phyloP scores from a whole-genome alignment of 1,139 yeast genomes.

The Scheffersomyces illinoinensis region DNA sequence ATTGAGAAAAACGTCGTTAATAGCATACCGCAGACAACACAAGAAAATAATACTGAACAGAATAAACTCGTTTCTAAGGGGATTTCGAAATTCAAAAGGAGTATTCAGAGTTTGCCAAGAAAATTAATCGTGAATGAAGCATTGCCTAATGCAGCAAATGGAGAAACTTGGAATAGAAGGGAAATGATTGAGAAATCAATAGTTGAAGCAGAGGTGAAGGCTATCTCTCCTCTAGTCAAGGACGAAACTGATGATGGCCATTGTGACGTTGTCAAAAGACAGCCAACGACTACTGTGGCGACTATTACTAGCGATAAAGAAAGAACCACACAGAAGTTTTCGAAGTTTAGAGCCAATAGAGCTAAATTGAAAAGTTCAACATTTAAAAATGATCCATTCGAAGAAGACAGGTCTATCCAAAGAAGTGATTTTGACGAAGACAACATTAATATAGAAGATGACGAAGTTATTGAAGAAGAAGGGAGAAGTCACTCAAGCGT shows the following conservation, averaged over 20 bases:
- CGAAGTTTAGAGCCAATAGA: slow-evolving; percentile 13
- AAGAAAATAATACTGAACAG: slow-evolving; percentile 9
- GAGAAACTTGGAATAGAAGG: not conserved
- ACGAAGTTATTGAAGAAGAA: slow-evolving; percentile 1
- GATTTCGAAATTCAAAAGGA: slow-evolving; percentile 8
- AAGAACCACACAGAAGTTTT: not conserved
- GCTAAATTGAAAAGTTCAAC: slow-evolving; percentile 1
- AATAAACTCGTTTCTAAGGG: not conserved
- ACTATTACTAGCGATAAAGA: not conserved
- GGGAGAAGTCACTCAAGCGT: slow-evolving; percentile 11
- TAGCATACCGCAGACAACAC: not conserved
- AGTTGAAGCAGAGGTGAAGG: not conserved
- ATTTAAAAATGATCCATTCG: not conserved
- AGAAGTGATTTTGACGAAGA: not conserved
- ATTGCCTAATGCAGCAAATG: not conserved
- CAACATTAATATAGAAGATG: not conserved
- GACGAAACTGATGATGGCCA: slow-evolving; percentile 1
- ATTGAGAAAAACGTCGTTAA: slow-evolving; percentile 11
- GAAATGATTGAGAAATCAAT: not conserved
- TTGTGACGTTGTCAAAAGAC: slow-evolving; percentile 11
- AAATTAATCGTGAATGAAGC: not conserved
- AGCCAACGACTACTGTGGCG: not conserved
- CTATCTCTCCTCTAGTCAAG: not conserved
- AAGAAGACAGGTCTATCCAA: not conserved
- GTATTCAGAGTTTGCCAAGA: slow-evolving; percentile 1